Conservation (phyloP, 2,329 filamentous ascomycete genomes). For the Penicillium nordicum region DNA sequence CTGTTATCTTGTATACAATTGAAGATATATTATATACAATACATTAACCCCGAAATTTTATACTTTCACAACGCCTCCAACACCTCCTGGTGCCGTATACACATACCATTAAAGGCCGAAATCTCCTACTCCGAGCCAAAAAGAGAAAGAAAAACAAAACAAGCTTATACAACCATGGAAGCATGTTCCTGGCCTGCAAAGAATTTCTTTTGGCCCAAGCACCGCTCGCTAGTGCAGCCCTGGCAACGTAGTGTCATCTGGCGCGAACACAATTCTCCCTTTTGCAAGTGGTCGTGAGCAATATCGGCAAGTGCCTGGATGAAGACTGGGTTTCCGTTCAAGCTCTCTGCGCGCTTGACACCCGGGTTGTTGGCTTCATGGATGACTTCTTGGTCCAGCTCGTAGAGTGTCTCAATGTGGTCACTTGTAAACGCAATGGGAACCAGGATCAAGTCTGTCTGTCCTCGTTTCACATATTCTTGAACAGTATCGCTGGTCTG, state of each 20-base stretch:
- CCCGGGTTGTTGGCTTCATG: conserved; percentile 72
- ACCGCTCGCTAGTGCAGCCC: conserved; percentile 85
- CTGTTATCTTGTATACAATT: neutral
- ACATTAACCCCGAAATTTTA: conserved; percentile 2
- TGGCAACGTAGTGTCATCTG: conserved; percentile 93
- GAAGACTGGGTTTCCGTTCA: conserved; percentile 89
- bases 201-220: conserved; percentile 68
- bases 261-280: conserved; percentile 66
- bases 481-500: conserved; percentile 88
- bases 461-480: conserved; percentile 83
- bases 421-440: conserved; percentile 99
- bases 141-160: too few species aligned
- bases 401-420: conserved; percentile 95
- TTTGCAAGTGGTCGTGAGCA: conserved; percentile 73
- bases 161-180: conserved; percentile 30
- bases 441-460: conserved; percentile 85
- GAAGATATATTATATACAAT: conserved; percentile 1
- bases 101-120: neutral
- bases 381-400: conserved; percentile 92
- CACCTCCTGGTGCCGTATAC: conserved; percentile 1
- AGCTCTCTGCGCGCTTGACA: conserved; percentile 83
- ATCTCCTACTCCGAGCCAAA: neutral
- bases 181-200: conserved; percentile 49
- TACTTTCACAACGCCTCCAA: conserved; percentile 7
- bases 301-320: conserved; percentile 86